Base-by-base conservation (phyloP, 768 basidiomycete species). In the Tulasnella sp. region DNA sequence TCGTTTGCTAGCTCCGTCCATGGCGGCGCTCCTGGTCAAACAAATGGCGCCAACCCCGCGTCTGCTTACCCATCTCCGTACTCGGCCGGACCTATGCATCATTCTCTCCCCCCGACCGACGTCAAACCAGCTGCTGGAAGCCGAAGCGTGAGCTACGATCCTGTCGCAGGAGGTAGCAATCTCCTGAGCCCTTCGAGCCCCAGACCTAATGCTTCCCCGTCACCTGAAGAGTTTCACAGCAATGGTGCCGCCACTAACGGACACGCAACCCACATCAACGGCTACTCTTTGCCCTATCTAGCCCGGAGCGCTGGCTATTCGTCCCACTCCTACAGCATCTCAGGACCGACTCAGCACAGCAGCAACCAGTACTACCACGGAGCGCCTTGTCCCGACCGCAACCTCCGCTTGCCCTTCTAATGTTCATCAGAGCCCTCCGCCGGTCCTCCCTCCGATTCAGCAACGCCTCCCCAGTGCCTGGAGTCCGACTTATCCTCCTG, bases 1-100 rank as follows among this genome's bases (percentile, higher is more conserved):
- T 8, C 74, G 86, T 22, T 29, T 29, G 32, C 86, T 84, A 73
- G 83, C 80, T 0, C 84, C 0, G 84, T 86, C 0, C 86, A 86
- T 0, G 84, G 87, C 62, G 86, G 87, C 0, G 86, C 87, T 0
- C 87, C 86, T 22, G 52, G 52, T 32, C 52, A 59, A 22, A 59
- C 52, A 22, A 59, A 59, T 11, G 26, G 52, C 0, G 80, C 85
- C 0, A 81, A 88, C 42, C 83, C 84, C 0, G 85, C 84, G 17
- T 86, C 87, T 82, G 66, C 80, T 77, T 4, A 79, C 77, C 75
- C 79, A 78, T 66, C 81, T 82, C 8, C 80, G 80, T 72, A 82
- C 83, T 34, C 84, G 83, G 0, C 81, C 85, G 0, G 83, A 84
- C 1, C 84, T 84, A 0, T 81, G 85, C 2, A 83, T 84, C 0